phyloP scores from a whole-genome alignment of 768 basidiomycete genomes.

The Epithele typhae region DNA sequence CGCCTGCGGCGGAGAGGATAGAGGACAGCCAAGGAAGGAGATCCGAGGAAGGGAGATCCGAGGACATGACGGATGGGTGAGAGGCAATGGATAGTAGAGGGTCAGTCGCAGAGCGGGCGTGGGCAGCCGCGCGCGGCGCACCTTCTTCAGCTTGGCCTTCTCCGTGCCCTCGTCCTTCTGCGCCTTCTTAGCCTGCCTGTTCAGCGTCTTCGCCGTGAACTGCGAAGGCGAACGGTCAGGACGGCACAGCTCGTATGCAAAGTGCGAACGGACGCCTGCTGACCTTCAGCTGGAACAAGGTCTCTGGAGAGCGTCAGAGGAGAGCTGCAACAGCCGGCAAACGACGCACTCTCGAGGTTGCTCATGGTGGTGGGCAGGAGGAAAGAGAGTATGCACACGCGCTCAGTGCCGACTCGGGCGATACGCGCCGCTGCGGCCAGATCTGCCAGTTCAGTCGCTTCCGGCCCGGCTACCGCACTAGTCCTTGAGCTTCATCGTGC shows the following conservation, averaged over 20 bases:
- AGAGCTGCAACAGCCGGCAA: not conserved
- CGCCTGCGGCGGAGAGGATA: slow-evolving; percentile 49
- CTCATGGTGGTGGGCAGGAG: slow-evolving; percentile 44
- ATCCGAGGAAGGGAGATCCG: not conserved
- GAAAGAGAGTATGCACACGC: slow-evolving; percentile 3
- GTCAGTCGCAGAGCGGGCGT: too few species aligned
- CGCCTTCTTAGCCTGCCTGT: slow-evolving; percentile 94
- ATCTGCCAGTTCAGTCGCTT: too few species aligned
- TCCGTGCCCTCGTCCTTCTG: slow-evolving; percentile 91
- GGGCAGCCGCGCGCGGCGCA: slow-evolving; percentile 24
- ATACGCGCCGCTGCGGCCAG: too few species aligned
- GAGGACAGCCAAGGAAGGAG: not conserved
- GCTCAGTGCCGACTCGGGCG: not conserved
- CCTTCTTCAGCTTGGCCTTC: slow-evolving; percentile 92
- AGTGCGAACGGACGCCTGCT: not conserved
- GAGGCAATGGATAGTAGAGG: too few species aligned
- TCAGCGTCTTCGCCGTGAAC: slow-evolving; percentile 98
- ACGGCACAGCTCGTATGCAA: not conserved
- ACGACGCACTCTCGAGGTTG: slow-evolving; percentile 83
- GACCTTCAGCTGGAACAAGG: slow-evolving; percentile 98
- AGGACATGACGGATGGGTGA: not conserved
- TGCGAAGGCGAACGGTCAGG: slow-evolving; percentile 28
- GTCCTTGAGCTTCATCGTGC: too few species aligned
- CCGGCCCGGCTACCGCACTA: too few species aligned
- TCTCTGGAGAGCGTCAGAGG: slow-evolving; percentile 58